Conservation (phyloP, 495 filamentous ascomycete species). For the Talaromyces liani region DNA sequence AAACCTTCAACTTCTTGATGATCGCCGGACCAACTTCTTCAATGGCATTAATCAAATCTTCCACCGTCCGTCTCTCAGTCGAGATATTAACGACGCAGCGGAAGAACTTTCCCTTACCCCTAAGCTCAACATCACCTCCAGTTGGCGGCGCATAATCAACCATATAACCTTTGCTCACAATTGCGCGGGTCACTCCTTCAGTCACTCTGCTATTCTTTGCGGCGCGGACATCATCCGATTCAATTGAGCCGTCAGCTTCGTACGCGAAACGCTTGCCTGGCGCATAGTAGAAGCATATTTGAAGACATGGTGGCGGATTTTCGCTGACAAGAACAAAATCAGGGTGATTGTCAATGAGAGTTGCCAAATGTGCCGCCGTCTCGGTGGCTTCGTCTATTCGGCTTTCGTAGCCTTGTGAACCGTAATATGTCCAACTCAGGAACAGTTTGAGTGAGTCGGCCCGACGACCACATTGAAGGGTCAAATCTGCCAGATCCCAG, state of each 20-base stretch:
- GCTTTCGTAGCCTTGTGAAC: conserved; percentile 49
- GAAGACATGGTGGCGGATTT: conserved; percentile 78
- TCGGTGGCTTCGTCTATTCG: conserved; percentile 65
- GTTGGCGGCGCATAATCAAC: conserved; percentile 79
- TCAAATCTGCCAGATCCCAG: conserved; percentile 91
- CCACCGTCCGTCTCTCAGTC: conserved; percentile 66
- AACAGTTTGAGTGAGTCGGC: conserved; percentile 84
- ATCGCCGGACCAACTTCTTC: conserved; percentile 54
- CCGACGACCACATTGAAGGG: conserved; percentile 82
- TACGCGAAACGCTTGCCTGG: conserved; percentile 44
- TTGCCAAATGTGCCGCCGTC: conserved; percentile 57
- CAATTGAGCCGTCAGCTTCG: conserved; percentile 20
- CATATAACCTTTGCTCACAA: conserved; percentile 80
- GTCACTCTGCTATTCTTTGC: conserved; percentile 66
- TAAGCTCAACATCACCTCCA: conserved; percentile 34
- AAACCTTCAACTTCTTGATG: conserved; percentile 23
- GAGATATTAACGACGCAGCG: conserved; percentile 78
- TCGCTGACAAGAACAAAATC: conserved; percentile 66
- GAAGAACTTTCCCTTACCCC: conserved; percentile 71
- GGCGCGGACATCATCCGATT: conserved; percentile 33
- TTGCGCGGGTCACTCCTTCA: conserved; percentile 50
- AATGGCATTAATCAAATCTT: conserved; percentile 67
- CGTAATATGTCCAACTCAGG: conserved; percentile 84
- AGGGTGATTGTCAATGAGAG: conserved; percentile 38
- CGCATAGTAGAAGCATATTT: conserved; percentile 90